Base-by-base conservation (phyloP, 192 early-diverging fungal genomes). In the Backusella parvicylindrica region DNA sequence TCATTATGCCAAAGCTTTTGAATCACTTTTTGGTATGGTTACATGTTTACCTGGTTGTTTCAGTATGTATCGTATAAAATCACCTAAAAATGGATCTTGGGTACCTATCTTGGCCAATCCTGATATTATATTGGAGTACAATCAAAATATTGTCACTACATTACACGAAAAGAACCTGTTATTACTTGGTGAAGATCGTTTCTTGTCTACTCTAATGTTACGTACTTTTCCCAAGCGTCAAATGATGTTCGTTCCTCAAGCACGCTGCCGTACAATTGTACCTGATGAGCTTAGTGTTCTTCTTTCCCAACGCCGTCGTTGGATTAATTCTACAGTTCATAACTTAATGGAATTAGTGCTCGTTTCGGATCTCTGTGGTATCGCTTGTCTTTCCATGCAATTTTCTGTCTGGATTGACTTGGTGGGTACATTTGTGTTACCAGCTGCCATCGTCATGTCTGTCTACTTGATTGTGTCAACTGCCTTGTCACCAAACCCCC, bases 1-100 rank as follows among this genome's bases (percentile, higher is more conserved):
- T 81, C 94, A 98, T 79, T 85, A 96, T 77, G 91, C 95, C 30
- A 97, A 97, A 79, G 94, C 96, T 0, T 97, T 97, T 77, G 96
- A 97, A 81, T 97, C 96, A 31, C 85, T 98, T 31, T 98, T 98
- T 78, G 96, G 96, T 26, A 91, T 90, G 67, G 96, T 98, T 16
- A 95, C 96, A 1, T 99, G 97, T 86, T 82, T 99, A 71, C 96
- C 96, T 15, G 96, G 96, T 26, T 97, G 97, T 85, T 99, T 99
- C 89, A 90, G 90, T 74, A 97, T 98, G 97, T 99, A 99, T 82
- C 92, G 97, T 64, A 87, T 99, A 70, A 88, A 98, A 79, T 89
- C 87, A 15, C 91, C 88, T 77, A 92, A 92, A 80, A 86, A 90
- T 65, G 79, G 86, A 15, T 82, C 83, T 68, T 87, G 84, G 85